These are phyloP conservation scores for Penicillium arizonense DNA, from an alignment of 495 filamentous ascomycete species.

Conservation along the genomic window DNA sequence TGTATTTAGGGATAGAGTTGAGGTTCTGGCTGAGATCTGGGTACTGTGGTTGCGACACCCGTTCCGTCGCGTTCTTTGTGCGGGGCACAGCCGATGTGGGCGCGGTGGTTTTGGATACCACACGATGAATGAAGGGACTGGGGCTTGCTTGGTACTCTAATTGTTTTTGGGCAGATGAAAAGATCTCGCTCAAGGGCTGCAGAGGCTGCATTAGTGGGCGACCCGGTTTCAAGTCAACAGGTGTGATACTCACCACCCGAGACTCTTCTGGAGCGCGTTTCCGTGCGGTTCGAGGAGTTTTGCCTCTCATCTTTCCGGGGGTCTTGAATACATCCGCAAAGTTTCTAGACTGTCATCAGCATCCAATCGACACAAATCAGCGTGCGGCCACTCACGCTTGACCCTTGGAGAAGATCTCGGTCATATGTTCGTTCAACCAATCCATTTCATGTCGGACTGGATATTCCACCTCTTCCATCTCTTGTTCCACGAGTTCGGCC, in stretches of 20 bases:
- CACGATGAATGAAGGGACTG: conserved; percentile 35
- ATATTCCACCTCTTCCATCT: conserved; percentile 87
- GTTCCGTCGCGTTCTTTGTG: conserved; percentile 18
- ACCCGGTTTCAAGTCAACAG: conserved; percentile 1
- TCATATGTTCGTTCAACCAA: conserved; percentile 97
- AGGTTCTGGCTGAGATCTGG: conserved; percentile 35
- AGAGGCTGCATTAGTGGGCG: conserved; percentile 16
- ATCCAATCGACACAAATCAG: neutral
- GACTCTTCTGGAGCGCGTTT: conserved; percentile 64
- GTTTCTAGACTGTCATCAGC: conserved; percentile 58
- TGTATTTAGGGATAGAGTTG: conserved; percentile 42
- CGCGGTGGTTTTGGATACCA: conserved; percentile 31
- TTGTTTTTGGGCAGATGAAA: conserved; percentile 54
- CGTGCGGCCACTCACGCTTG: conserved; percentile 61
- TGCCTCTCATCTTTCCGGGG: conserved; percentile 88
- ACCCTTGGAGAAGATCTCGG: conserved; percentile 82
- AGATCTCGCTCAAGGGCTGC: conserved; percentile 83
- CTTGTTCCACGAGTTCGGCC: conserved; percentile 61
- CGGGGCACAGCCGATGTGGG: conserved; percentile 17
- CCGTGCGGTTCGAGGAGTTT: conserved; percentile 80
- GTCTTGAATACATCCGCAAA: conserved; percentile 95
- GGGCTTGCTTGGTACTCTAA: conserved; percentile 33
- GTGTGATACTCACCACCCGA: conserved; percentile 59
- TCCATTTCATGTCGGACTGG: conserved; percentile 87
- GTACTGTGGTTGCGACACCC: conserved; percentile 28